Conservation (phyloP, 2,329 filamentous ascomycete genomes). For the Microsporum ferrugineum region DNA sequence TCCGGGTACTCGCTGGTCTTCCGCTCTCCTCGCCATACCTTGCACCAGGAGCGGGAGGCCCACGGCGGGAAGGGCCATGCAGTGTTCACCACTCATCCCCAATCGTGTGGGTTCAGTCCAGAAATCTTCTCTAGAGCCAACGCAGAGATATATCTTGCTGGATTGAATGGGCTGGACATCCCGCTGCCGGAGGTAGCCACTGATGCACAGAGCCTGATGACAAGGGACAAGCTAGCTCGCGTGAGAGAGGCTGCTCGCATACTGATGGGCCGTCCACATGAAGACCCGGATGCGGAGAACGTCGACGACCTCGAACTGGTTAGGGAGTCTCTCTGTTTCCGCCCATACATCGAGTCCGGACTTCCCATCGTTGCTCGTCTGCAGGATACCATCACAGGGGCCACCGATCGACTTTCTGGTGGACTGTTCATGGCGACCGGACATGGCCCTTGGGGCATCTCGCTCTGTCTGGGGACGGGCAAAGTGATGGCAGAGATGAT, state of each 20-base stretch:
- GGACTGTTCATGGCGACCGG: conserved; percentile 62
- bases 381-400: conserved; percentile 45
- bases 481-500: conserved; percentile 61
- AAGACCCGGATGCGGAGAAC: conserved; percentile 18
- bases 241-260: conserved; percentile 25
- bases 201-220: conserved; percentile 29
- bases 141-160: conserved; percentile 61
- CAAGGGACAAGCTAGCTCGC: conserved; percentile 29
- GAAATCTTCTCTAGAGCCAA: conserved; percentile 59
- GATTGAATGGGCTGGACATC: conserved; percentile 52
- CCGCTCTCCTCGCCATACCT: conserved; percentile 42
- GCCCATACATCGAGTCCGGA: conserved; percentile 55
- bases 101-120: conserved; percentile 48
- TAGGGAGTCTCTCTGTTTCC: conserved; percentile 58
- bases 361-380: conserved; percentile 52
- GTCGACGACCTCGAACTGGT: conserved; percentile 49
- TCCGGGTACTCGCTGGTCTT: conserved; percentile 64
- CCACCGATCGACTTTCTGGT: conserved; percentile 36
- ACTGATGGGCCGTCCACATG: conserved; percentile 24
- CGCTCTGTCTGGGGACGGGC: conserved; percentile 54
- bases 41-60: conserved; percentile 22
- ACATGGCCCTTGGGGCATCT: conserved; percentile 67
- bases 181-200: conserved; percentile 47
- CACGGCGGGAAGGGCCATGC: conserved; percentile 50
- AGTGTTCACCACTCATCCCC: conserved; percentile 51